Base-by-base conservation (phyloP, 345 rosid species). In the Populus euphratica region DNA sequence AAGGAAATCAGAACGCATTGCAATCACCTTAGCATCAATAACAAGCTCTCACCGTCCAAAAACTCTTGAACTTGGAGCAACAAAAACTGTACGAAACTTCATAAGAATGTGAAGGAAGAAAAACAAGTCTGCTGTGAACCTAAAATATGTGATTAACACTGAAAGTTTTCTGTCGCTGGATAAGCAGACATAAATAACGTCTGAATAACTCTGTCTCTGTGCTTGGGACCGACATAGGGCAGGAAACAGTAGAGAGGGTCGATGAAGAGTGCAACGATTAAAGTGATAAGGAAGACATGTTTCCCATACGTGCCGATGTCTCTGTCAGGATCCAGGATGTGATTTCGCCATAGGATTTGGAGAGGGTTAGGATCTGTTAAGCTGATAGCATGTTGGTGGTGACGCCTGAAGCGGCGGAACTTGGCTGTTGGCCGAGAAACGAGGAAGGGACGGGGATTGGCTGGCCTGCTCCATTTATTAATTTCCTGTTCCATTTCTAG, bases 11-110 rank as follows among this genome's bases (percentile, higher is more conserved):
- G 88, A 71, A 49, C 90, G 85, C 80, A 35, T 79, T 14, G 96
- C 87, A 67, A 93, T 96, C 87, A 90, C 90, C 72, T 66, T 81
- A 1, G 94, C 77, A 74, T 93, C 99, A 96, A 85, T 93, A 25
- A 91, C 98, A 5, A 96, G 91, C 79, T 93, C 99, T 6, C 98
- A 97, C 0, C 92, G 87, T 13, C 98, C 97, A 44, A 96, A 93
- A 50, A 89, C 94, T 35, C 93, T 79, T 27, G 97, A 91, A 64
- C 82, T 92, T 17, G 97, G 86, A 0, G 98, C 90, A 6, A 92
- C 89, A 56, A 89, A 96, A 2, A 93, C 97, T 0, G 97, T 96
- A 74, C 97, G 85, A 61, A 96, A 96, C 86, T 96, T 91, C 90
- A 92, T 87, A 65, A 86, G 0, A 21, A 96, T 89, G 72, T 92